Conservation (phyloP, 169 alveolate species). For the Plasmodium sp. region DNA sequence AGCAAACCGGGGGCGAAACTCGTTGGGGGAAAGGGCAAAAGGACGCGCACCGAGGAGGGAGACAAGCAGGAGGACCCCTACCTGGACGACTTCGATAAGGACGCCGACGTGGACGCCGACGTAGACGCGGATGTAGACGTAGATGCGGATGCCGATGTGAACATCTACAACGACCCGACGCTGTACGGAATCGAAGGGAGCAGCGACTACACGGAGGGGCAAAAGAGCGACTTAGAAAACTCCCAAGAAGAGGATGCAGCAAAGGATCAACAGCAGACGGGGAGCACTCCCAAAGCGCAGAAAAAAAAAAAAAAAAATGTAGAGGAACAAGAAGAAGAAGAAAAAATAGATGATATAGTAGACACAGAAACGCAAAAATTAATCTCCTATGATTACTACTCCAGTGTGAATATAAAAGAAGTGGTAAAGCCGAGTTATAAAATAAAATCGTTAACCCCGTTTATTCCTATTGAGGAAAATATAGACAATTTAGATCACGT, state of each 20-base stretch:
- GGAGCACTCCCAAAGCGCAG: not conserved
- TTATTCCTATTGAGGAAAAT: constrained; percentile 56
- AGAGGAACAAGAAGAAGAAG: constrained; percentile 19
- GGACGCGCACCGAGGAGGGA: not conserved
- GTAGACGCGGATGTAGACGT: no score
- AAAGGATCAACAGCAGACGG: not conserved
- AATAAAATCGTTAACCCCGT: constrained; percentile 51
- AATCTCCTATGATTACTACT: constrained; percentile 66
- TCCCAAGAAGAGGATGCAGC: constrained; percentile 40
- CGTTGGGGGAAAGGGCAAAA: not conserved
- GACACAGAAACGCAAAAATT: constrained; percentile 42
- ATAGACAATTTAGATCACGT: constrained; percentile 43
- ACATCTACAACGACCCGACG: constrained; percentile 52
- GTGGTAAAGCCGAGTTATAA: constrained; percentile 45
- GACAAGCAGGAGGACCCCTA: not conserved
- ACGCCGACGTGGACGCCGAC: constrained; percentile 6
- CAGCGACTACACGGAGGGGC: constrained; percentile 69
- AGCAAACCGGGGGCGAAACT: not conserved
- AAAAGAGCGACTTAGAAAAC: constrained; percentile 41
- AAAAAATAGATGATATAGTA: constrained; percentile 49
- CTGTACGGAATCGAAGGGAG: constrained; percentile 68
- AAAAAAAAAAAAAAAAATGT: constrained; percentile 23
- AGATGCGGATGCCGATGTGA: not conserved
- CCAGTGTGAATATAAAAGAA: constrained; percentile 59
- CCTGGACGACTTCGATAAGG: not conserved